Conservation (phyloP, 164 flowering plant genomes). For the Tetrastigma voinierianum region DNA sequence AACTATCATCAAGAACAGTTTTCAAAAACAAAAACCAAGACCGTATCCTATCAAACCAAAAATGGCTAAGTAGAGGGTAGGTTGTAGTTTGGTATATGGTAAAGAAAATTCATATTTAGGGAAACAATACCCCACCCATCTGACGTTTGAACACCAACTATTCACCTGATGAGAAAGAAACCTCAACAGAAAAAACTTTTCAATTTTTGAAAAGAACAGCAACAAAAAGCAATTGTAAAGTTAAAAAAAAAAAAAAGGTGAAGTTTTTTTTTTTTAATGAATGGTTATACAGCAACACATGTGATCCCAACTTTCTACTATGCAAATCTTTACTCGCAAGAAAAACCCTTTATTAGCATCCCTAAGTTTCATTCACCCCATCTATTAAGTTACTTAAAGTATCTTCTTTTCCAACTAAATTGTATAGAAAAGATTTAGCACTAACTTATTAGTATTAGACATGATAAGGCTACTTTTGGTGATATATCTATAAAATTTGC, state of each 20-base stretch:
- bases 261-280: neutral
- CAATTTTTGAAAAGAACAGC: neutral
- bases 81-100: neutral
- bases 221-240: neutral
- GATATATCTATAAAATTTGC: no score
- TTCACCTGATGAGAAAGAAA: neutral
- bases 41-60: neutral
- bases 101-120: neutral
- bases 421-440: no score
- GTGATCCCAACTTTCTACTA: slow-evolving; percentile 17
- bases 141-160: neutral
- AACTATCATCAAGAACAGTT: no score
- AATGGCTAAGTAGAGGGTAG: neutral
- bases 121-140: neutral
- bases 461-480: no score
- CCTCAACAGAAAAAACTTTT: neutral
- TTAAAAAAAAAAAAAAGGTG: neutral
- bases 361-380: slow-evolving; percentile 28
- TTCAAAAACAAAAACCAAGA: no score
- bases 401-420: no score
- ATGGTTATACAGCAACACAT: slow-evolving; percentile 12
- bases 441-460: no score
- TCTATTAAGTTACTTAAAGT: neutral
- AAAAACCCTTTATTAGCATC: slow-evolving; percentile 16
- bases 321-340: slow-evolving; percentile 21